Percentiles rank a stretch among this genome's conserved stretches.
Evolutionary conservation across 2,329 filamentous ascomycete genomes (phyloP).

Genomic region (Fusarium oxysporum): DNA sequence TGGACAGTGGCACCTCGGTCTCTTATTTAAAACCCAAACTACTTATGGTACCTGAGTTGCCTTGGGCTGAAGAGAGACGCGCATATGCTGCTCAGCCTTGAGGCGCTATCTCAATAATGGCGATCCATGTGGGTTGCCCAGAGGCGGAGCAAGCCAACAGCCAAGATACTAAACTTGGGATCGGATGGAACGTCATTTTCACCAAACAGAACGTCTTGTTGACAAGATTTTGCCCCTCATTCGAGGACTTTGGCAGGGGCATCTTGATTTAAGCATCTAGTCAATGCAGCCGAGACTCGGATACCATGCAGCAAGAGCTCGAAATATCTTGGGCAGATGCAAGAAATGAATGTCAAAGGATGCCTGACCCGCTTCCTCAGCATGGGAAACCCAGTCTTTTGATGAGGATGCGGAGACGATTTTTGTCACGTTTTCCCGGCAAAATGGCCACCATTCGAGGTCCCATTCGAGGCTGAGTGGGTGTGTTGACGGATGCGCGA

Average conservation of each 20-base stretch:
- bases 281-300: slow-evolving; percentile 10
- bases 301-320: slow-evolving; percentile 5
- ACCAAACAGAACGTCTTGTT: slow-evolving; percentile 9
- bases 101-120: slow-evolving; percentile 29
- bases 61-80: slow-evolving; percentile 21
- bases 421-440: slow-evolving; percentile 3
- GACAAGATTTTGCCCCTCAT: slow-evolving; percentile 12
- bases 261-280: slow-evolving; percentile 24
- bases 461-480: slow-evolving; percentile 10
- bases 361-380: slow-evolving; percentile 20
- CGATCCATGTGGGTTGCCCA: slow-evolving; percentile 33
- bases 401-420: not conserved
- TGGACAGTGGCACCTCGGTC: slow-evolving; percentile 21
- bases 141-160: slow-evolving; percentile 31
- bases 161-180: slow-evolving; percentile 12
- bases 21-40: slow-evolving; percentile 26
- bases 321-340: not conserved
- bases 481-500: slow-evolving; percentile 3
- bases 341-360: slow-evolving; percentile 4
- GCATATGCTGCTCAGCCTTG: slow-evolving; percentile 37
- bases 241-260: slow-evolving; percentile 13
- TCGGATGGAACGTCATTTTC: slow-evolving; percentile 33
- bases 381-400: not conserved
- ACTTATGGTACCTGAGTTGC: slow-evolving; percentile 8
- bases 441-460: slow-evolving; percentile 1